A percentile compares a stretch with the other conserved stretches of the same genome.
These are phyloP conservation scores for Beauveria scarabaeidicola DNA, from an alignment of 2,329 filamentous ascomycete genomes.

Conservation along the genomic window DNA sequence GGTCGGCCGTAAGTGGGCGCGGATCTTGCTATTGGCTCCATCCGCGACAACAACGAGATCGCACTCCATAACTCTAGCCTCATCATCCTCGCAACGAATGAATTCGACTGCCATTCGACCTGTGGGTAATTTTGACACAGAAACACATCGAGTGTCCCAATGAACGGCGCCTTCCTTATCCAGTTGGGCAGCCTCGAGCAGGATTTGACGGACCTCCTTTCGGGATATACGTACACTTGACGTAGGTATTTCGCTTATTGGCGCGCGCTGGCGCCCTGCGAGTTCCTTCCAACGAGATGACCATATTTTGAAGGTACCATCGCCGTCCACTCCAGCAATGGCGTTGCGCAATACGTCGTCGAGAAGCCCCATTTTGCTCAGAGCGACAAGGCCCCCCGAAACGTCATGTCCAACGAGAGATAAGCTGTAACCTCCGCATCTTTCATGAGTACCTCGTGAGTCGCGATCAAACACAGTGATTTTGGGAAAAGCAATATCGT, in stretches of 20 bases:
- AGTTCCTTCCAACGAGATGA: slow-evolving; percentile 27
- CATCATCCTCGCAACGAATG: neutral
- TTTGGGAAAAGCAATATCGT: slow-evolving; percentile 21
- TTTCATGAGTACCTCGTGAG: slow-evolving; percentile 18
- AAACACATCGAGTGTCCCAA: slow-evolving; percentile 21
- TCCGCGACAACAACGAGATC: slow-evolving; percentile 39
- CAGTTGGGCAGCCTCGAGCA: slow-evolving; percentile 21
- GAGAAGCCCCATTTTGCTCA: slow-evolving; percentile 31
- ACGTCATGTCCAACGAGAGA: slow-evolving; percentile 28
- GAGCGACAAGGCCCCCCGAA: slow-evolving; percentile 27
- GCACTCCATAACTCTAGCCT: slow-evolving; percentile 20
- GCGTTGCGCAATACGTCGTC: slow-evolving; percentile 23
- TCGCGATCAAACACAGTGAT: slow-evolving; percentile 36
- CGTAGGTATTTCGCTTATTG: slow-evolving; percentile 26
- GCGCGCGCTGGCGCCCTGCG: slow-evolving; percentile 23
- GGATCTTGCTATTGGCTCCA: slow-evolving; percentile 33
- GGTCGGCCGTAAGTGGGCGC: slow-evolving; percentile 28
- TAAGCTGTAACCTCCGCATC: slow-evolving; percentile 31
- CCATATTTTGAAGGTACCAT: slow-evolving; percentile 33
- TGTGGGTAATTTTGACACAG: slow-evolving; percentile 15
- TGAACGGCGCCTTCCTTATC: slow-evolving; percentile 15
- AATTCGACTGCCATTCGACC: slow-evolving; percentile 19
- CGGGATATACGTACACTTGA: slow-evolving; percentile 29
- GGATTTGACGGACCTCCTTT: slow-evolving; percentile 25
- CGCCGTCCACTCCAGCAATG: slow-evolving; percentile 22